Percentiles rank a stretch among this genome's conserved stretches.
phyloP scores from a whole-genome alignment of 495 filamentous ascomycete genomes.

The Penicillium pulvis region DNA sequence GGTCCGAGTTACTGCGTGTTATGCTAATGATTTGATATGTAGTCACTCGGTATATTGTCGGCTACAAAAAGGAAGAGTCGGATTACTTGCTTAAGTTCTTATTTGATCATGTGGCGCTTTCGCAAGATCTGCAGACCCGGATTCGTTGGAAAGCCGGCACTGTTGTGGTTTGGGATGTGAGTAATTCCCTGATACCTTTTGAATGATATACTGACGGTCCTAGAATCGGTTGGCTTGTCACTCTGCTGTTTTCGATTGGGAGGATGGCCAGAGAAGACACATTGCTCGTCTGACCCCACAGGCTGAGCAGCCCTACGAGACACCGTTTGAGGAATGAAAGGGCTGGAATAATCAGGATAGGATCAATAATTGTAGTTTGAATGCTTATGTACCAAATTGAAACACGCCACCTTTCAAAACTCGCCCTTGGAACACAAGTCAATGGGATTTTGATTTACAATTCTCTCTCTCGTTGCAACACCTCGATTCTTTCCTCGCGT shows the following conservation, averaged over 20 bases:
- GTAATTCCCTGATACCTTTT: slow-evolving; percentile 9
- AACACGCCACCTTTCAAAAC: background rate
- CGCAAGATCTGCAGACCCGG: slow-evolving; percentile 60
- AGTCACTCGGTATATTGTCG: slow-evolving; percentile 63
- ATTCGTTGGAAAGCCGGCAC: slow-evolving; percentile 60
- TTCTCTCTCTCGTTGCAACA: background rate
- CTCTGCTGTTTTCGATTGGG: slow-evolving; percentile 80
- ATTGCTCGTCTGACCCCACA: slow-evolving; percentile 84
- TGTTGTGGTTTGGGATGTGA: slow-evolving; percentile 64
- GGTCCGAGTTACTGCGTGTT: too few species aligned
- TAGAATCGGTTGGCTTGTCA: slow-evolving; percentile 75
- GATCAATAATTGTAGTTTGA: background rate
- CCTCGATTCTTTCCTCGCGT: background rate
- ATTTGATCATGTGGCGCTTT: slow-evolving; percentile 62
- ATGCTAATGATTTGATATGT: background rate
- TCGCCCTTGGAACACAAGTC: too few species aligned
- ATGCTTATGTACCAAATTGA: background rate
- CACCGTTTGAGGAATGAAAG: slow-evolving; percentile 53
- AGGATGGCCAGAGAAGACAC: slow-evolving; percentile 76
- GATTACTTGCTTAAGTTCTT: slow-evolving; percentile 66
- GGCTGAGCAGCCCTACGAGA: slow-evolving; percentile 73
- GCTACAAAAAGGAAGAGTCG: slow-evolving; percentile 69
- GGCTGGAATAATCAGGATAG: too few species aligned
- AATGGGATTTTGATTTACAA: background rate
- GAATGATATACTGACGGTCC: slow-evolving; percentile 10